phyloP scores from a whole-genome alignment of 805 yeast genomes.

The Candida tallmaniae region DNA sequence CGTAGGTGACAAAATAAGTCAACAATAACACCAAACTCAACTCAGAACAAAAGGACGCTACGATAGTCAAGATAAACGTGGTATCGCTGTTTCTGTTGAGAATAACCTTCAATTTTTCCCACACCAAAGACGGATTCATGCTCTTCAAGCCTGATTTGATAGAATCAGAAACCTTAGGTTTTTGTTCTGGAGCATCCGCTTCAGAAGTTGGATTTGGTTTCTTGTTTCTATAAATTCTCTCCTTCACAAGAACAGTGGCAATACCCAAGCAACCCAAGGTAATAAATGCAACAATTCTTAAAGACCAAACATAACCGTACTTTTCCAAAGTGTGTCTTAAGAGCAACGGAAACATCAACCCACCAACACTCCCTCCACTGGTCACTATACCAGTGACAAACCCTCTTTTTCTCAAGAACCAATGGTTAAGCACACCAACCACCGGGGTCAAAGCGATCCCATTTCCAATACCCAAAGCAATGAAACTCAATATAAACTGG shows the following conservation, averaged over 20 bases:
- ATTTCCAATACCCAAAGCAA: conserved; percentile 54
- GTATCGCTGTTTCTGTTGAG: conserved; percentile 10
- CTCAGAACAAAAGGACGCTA: conserved; percentile 42
- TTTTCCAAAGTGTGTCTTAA: conserved; percentile 40
- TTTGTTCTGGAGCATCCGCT: too few species aligned
- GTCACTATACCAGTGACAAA: conserved; percentile 55
- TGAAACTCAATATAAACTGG: conserved; percentile 58
- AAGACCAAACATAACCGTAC: conserved; percentile 57
- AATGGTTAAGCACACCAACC: conserved; percentile 59
- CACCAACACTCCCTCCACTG: conserved; percentile 67
- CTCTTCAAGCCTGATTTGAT: neutral
- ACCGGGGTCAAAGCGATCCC: conserved; percentile 59
- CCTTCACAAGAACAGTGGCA: conserved; percentile 23
- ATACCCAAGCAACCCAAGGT: conserved; percentile 22
- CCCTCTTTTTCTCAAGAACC: conserved; percentile 60
- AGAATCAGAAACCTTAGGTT: neutral
- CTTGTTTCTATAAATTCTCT: conserved; percentile 16
- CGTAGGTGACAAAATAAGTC: conserved; percentile 57
- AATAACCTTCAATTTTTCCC: conserved; percentile 1
- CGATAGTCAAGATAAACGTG: conserved; percentile 21
- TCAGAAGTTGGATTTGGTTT: neutral
- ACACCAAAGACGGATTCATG: neutral
- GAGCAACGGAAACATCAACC: conserved; percentile 55
- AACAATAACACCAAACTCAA: conserved; percentile 47
- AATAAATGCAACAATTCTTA: conserved; percentile 42